phyloP scores from a whole-genome alignment of 2,329 filamentous ascomycete species.

The Colletotrichum cordylinicola region DNA sequence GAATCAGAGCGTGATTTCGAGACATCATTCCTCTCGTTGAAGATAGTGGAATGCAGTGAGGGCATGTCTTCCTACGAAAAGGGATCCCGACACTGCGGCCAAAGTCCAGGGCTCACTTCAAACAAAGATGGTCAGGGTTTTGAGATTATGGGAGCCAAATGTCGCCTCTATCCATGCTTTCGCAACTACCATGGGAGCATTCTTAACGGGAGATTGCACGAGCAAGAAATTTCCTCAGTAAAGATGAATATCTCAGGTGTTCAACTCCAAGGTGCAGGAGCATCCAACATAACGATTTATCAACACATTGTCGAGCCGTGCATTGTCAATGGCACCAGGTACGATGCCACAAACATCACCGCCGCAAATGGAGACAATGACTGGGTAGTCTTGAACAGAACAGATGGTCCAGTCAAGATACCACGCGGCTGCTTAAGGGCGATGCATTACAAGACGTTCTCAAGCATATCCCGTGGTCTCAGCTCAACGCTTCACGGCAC shows the following conservation, averaged over 20 bases:
- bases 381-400: background rate
- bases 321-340: background rate
- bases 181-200: background rate
- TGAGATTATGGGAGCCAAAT: background rate
- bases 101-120: background rate
- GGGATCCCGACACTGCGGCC: background rate
- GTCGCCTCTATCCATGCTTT: background rate
- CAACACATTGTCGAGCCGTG: background rate
- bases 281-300: background rate
- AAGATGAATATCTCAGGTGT: background rate
- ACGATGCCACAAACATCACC: background rate
- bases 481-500: background rate
- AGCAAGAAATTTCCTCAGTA: background rate
- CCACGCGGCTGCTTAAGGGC: background rate
- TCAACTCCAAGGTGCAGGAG: background rate
- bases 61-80: background rate
- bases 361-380: background rate
- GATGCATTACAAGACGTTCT: background rate
- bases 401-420: background rate
- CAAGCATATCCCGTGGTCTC: background rate
- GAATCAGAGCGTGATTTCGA: background rate
- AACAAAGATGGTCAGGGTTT: background rate
- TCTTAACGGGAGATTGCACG: background rate
- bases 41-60: background rate
- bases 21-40: background rate